phyloP scores from a whole-genome alignment of 331 rosid genomes.

The Phaseolus coccineus region DNA sequence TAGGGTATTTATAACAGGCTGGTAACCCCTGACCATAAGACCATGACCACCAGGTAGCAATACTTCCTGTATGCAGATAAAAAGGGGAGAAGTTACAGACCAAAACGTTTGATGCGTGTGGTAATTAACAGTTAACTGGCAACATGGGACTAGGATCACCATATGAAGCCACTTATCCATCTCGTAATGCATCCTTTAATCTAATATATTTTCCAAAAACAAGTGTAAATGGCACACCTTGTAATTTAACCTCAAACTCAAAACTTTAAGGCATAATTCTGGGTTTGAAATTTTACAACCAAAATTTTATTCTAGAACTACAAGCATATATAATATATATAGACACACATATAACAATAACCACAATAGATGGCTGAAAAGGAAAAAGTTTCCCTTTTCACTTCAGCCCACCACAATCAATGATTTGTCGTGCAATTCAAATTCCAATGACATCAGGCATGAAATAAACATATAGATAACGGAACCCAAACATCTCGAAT shows the following conservation, averaged over 20 bases:
- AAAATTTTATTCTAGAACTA: background rate
- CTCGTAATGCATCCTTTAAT: constrained; percentile 10
- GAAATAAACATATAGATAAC: background rate
- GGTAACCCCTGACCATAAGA: constrained; percentile 96
- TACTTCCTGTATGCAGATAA: constrained; percentile 69
- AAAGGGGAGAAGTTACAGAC: constrained; percentile 24
- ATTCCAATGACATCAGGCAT: background rate
- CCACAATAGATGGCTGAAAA: constrained; percentile 10
- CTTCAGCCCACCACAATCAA: constrained; percentile 13
- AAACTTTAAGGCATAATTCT: constrained; percentile 11
- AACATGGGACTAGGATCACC: constrained; percentile 13
- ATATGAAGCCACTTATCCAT: constrained; percentile 25
- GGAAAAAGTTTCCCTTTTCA: background rate
- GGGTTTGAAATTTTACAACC: constrained; percentile 5
- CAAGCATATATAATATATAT: background rate
- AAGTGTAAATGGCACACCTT: background rate
- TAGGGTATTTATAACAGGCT: constrained; percentile 92
- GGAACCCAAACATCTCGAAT: constrained; percentile 22
- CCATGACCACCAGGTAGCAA: constrained; percentile 99
- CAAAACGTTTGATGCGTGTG: background rate
- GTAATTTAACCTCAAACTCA: constrained; percentile 31
- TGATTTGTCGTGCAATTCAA: constrained; percentile 2
- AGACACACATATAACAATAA: background rate
- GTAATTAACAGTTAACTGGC: constrained; percentile 8
- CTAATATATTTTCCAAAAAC: constrained; percentile 23